phyloP scores from a whole-genome alignment of 345 rosid genomes.

The Salix dunnii region DNA sequence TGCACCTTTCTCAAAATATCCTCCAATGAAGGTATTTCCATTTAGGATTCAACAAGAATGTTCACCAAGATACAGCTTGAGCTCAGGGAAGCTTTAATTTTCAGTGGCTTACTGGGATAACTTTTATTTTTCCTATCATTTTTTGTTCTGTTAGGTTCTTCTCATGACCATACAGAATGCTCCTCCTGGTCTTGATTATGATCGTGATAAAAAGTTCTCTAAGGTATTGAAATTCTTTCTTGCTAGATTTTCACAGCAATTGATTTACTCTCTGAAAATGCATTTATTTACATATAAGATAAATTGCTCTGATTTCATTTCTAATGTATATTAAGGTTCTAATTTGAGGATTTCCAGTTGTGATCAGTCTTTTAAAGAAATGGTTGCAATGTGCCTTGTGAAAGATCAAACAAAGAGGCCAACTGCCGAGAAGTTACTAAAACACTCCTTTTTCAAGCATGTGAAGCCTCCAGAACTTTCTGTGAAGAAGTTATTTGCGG shows the following conservation, averaged over 20 bases:
- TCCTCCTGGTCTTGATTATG: slow-evolving; percentile 98
- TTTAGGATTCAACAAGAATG: background rate
- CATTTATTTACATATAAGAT: background rate
- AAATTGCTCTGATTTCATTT: background rate
- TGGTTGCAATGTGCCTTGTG: slow-evolving; percentile 99
- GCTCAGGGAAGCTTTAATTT: background rate
- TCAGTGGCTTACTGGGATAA: background rate
- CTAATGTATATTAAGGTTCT: slow-evolving; percentile 46
- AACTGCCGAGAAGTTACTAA: slow-evolving; percentile 87
- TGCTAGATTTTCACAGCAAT: slow-evolving; percentile 23
- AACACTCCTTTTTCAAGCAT: slow-evolving; percentile 86
- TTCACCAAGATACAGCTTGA: background rate
- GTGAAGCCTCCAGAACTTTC: slow-evolving; percentile 87
- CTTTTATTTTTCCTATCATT: background rate
- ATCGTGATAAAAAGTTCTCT: slow-evolving; percentile 94
- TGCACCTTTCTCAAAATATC: slow-evolving; percentile 97
- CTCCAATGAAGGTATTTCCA: slow-evolving; percentile 90
- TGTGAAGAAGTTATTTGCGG: slow-evolving; percentile 69
- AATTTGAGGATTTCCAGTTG: slow-evolving; percentile 84
- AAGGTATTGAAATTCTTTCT: slow-evolving; percentile 91
- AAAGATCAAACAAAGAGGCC: slow-evolving; percentile 99
- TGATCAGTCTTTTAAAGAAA: slow-evolving; percentile 99
- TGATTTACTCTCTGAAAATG: background rate
- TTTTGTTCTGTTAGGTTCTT: slow-evolving; percentile 56
- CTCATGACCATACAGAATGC: slow-evolving; percentile 98